Percentiles rank a stretch among this genome's conserved stretches.
Evolutionary conservation across 78 protist genomes (phyloP).

Genomic region (Dictyostelium purpureum): DNA sequence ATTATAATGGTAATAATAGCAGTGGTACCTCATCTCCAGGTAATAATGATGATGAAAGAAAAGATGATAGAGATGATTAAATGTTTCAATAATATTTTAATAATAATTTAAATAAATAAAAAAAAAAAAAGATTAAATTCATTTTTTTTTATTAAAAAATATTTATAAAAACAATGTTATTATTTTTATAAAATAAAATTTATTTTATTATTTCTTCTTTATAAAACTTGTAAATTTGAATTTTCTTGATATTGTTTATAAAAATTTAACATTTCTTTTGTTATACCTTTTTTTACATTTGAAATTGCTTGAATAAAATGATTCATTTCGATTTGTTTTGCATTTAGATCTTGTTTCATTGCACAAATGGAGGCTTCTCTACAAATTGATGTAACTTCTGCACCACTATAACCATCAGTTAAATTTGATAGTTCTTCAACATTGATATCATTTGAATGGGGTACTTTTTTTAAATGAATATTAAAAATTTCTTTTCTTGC

Average conservation of each 20-base stretch:
- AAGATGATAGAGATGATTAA: background rate
- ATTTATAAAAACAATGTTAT: background rate
- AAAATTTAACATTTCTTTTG: conserved; percentile 74
- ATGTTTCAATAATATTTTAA: background rate
- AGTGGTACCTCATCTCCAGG: background rate
- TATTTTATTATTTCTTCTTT: background rate
- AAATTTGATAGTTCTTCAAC: conserved; percentile 26
- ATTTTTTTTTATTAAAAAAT: background rate
- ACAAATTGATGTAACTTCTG: conserved; percentile 95
- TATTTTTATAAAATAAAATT: too few species aligned
- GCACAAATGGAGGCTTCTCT: conserved; percentile 93
- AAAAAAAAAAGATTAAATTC: background rate
- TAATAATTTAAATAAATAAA: background rate
- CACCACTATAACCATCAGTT: conserved; percentile 94
- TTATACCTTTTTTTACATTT: conserved; percentile 50
- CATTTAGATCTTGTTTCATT: conserved; percentile 70
- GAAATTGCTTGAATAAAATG: conserved; percentile 45
- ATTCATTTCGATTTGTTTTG: conserved; percentile 14
- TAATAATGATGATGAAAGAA: background rate
- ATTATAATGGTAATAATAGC: background rate
- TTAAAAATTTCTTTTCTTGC: conserved; percentile 84
- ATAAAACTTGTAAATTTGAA: conserved; percentile 48
- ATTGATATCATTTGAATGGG: conserved; percentile 64
- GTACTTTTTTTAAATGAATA: conserved; percentile 61
- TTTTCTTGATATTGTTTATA: conserved; percentile 61